phyloP scores from a whole-genome alignment of 2,329 filamentous ascomycete species.

The Aspergillus luchuensis region DNA sequence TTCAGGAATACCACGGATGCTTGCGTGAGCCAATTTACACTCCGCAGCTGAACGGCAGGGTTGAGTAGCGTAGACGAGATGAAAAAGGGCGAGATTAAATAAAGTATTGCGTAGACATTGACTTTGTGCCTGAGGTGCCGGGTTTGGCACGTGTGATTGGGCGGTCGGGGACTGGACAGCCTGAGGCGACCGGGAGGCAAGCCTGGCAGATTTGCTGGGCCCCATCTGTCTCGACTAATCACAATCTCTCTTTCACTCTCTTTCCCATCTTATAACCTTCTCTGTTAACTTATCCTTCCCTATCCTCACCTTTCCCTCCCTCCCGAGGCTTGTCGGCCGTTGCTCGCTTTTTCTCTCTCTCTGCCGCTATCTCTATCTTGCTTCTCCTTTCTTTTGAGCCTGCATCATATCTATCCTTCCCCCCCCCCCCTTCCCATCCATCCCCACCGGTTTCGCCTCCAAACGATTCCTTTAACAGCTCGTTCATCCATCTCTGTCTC shows the following conservation, averaged over 20 bases:
- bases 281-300: background rate
- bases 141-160: slow-evolving; percentile 9
- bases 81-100: background rate
- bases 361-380: background rate
- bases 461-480: too few relatives aligned
- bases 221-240: background rate
- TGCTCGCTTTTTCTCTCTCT: background rate
- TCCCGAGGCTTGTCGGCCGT: background rate
- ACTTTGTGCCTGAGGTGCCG: slow-evolving; percentile 3
- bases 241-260: background rate
- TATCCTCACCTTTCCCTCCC: too few relatives aligned
- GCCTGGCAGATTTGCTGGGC: slow-evolving; percentile 1
- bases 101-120: background rate
- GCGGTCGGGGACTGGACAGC: slow-evolving; percentile 4
- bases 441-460: too few relatives aligned
- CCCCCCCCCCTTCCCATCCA: background rate
- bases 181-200: slow-evolving; percentile 11
- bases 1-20: slow-evolving; percentile 1
- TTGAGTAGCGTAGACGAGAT: background rate
- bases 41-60: background rate
- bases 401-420: background rate
- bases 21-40: slow-evolving; percentile 6
- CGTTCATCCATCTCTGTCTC: too few relatives aligned
- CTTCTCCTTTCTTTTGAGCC: background rate
- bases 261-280: background rate